phyloP scores from a whole-genome alignment of 805 yeast species.

The Zygoascus biomembranicola region DNA sequence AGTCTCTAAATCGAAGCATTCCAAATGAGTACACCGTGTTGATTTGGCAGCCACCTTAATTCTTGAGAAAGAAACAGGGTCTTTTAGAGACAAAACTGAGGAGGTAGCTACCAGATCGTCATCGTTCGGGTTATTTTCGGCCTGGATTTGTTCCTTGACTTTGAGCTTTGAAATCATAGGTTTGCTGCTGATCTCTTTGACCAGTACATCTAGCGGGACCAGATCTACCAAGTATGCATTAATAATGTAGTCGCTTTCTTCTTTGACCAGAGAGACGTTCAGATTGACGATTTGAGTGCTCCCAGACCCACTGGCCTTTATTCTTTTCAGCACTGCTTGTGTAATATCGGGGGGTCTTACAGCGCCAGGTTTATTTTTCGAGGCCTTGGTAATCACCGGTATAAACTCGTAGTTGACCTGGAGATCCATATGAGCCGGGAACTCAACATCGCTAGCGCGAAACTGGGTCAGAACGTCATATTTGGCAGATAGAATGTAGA shows the following conservation, averaged over 20 bases:
- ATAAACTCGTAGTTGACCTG: constrained; percentile 45
- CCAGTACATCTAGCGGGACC: constrained; percentile 34
- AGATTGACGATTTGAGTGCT: not conserved
- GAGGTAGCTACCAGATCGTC: constrained; percentile 66
- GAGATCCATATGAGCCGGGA: constrained; percentile 67
- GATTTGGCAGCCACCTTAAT: constrained; percentile 70
- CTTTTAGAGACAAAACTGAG: constrained; percentile 57
- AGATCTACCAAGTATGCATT: constrained; percentile 53
- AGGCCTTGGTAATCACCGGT: constrained; percentile 56
- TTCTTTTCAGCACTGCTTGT: constrained; percentile 27
- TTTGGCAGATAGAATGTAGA: constrained; percentile 46
- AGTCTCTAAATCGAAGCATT: constrained; percentile 78
- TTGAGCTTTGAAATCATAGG: constrained; percentile 46
- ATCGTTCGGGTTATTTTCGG: constrained; percentile 40
- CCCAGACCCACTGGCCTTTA: not conserved
- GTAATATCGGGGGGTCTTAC: constrained; percentile 79
- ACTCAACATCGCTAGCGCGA: constrained; percentile 36
- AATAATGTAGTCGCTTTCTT: constrained; percentile 25
- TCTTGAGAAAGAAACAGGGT: constrained; percentile 69
- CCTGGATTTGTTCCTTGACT: constrained; percentile 42
- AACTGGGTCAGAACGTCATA: constrained; percentile 9
- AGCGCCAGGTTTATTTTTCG: constrained; percentile 70
- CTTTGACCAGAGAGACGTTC: not conserved
- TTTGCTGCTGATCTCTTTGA: constrained; percentile 34
- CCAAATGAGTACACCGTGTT: constrained; percentile 64